Evolutionary conservation across 805 yeast species (phyloP).

Genomic region (Candida pseudofarinosa): DNA sequence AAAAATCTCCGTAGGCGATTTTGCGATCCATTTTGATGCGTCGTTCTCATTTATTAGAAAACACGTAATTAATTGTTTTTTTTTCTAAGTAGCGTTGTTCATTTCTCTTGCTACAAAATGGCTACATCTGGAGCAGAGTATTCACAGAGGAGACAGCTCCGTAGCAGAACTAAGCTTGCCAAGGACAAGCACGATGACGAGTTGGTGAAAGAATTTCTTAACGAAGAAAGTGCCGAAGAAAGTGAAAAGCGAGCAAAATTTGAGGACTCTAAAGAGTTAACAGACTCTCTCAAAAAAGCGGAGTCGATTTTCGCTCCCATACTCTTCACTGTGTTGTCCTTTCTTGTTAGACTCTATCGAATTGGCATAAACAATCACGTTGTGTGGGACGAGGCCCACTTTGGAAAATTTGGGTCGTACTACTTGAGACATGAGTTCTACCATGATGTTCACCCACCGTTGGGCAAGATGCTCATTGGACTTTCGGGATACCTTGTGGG

Average conservation of each 20-base stretch:
- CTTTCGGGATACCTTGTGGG: conserved; percentile 77
- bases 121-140: conserved; percentile 19
- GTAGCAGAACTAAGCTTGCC: conserved; percentile 11
- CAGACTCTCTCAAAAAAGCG: conserved; percentile 22
- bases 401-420: conserved; percentile 81
- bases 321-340: conserved; percentile 63
- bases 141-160: conserved; percentile 15
- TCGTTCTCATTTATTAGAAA: neutral
- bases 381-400: conserved; percentile 90
- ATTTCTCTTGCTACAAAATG: conserved; percentile 9
- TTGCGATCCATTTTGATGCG: neutral
- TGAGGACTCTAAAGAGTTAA: conserved; percentile 24
- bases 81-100: conserved; percentile 5
- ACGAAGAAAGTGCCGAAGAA: conserved; percentile 12
- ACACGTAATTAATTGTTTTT: conserved; percentile 1
- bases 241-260: conserved; percentile 17
- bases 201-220: conserved; percentile 8
- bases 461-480: conserved; percentile 79
- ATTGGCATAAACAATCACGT: conserved; percentile 57
- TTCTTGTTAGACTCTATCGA: conserved; percentile 58
- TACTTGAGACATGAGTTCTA: conserved; percentile 76
- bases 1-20: neutral
- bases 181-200: conserved; percentile 5
- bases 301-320: conserved; percentile 52
- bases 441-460: conserved; percentile 85